These are phyloP conservation scores for Emmonsiellopsis sp. DNA, from an alignment of 2,329 filamentous ascomycete species.

Conservation along the genomic window DNA sequence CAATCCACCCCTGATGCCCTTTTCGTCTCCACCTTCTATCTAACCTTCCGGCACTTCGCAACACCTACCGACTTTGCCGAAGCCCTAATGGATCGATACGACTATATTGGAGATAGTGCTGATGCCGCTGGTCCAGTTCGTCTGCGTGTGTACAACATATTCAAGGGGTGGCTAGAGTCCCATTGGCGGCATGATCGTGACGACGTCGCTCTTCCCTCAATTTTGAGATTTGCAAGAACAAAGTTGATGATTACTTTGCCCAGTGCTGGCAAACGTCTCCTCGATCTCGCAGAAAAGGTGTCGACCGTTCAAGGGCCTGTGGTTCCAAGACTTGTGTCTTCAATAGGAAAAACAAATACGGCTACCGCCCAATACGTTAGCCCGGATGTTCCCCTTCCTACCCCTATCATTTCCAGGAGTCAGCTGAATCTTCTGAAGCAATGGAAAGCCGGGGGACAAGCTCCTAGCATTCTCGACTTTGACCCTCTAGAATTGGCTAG, in stretches of 20 bases:
- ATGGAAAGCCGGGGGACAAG: constrained; percentile 63
- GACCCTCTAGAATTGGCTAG: constrained; percentile 84
- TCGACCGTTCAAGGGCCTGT: constrained; percentile 61
- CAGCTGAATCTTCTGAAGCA: constrained; percentile 62
- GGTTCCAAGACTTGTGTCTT: constrained; percentile 73
- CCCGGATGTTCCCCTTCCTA: constrained; percentile 61
- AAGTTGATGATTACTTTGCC: constrained; percentile 61
- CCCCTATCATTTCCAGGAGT: constrained; percentile 62
- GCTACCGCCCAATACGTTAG: constrained; percentile 62
- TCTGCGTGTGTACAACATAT: constrained; percentile 85
- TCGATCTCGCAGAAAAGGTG: constrained; percentile 72
- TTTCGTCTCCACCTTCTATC: constrained; percentile 90
- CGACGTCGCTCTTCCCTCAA: constrained; percentile 61
- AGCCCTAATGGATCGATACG: constrained; percentile 79
- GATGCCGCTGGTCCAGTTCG: constrained; percentile 71
- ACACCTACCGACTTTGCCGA: constrained; percentile 69
- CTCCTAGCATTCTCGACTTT: constrained; percentile 75
- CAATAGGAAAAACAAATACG: constrained; percentile 78
- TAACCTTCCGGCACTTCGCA: constrained; percentile 91
- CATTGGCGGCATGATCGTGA: constrained; percentile 86
- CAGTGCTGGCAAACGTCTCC: constrained; percentile 67
- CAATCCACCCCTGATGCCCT: constrained; percentile 84
- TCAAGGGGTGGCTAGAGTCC: constrained; percentile 95
- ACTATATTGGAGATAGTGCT: constrained; percentile 74
- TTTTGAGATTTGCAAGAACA: constrained; percentile 68